Evolutionary conservation across 140 eudicot genomes (phyloP).

Genomic region (Cichorium intybus): DNA sequence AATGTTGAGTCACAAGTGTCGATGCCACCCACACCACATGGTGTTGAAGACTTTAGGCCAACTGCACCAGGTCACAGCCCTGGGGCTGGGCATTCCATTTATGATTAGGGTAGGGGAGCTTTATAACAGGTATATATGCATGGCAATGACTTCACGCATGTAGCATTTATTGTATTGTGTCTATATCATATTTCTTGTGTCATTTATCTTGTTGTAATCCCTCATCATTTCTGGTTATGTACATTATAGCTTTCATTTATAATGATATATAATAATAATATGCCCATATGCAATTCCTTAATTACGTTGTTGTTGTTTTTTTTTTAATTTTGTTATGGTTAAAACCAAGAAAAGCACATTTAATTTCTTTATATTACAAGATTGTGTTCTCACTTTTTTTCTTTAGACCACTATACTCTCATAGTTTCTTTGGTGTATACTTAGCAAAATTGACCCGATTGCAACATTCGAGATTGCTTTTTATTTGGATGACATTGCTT

Average conservation of each 20-base stretch:
- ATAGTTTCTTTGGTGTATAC: not conserved
- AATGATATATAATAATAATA: not conserved
- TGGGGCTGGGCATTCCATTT: constrained; percentile 66
- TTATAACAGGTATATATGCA: constrained; percentile 19
- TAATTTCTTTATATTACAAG: not conserved
- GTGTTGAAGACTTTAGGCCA: constrained; percentile 49
- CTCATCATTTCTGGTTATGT: constrained; percentile 7
- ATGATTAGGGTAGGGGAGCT: constrained; percentile 20
- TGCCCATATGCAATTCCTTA: not conserved
- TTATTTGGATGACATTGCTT: not conserved
- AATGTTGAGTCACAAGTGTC: not conserved
- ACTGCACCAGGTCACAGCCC: constrained; percentile 78
- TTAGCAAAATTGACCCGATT: not conserved
- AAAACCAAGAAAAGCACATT: too few relatives aligned
- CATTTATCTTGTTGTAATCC: constrained; percentile 8
- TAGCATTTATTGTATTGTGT: constrained; percentile 18
- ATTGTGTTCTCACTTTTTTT: not conserved
- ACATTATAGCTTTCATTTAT: not conserved
- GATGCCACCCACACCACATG: constrained; percentile 23
- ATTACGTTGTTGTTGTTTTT: not conserved
- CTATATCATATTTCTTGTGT: not conserved
- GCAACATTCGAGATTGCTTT: not conserved
- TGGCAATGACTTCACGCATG: constrained; percentile 13
- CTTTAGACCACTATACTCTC: not conserved
- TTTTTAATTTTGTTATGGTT: not conserved